Base-by-base conservation (phyloP, 768 basidiomycete species). In the Ramaria sp. region DNA sequence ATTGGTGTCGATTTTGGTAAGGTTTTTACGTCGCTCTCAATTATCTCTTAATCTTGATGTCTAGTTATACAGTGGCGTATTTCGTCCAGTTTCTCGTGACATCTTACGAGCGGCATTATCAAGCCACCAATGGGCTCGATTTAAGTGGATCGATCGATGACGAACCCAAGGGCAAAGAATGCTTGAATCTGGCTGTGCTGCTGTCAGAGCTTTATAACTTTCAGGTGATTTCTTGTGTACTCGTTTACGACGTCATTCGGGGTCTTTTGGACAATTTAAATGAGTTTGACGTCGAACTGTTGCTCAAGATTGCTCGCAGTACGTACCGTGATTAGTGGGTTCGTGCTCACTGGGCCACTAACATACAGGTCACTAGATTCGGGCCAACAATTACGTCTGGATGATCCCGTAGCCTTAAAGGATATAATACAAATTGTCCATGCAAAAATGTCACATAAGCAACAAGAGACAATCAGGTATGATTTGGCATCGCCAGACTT, bases 121-220 rank as follows among this genome's bases (percentile, higher is more conserved):
- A 62, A 1, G 59, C 65, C 33, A 77, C 17, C 63, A 70, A 50
- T 67, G 46, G 60, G 50, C 13, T 15, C 51, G 39, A 19, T 20
- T 47, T n/a, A n/a, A 7, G 42, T 19, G 38, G 57, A 24, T 48
- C 61, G n/a, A 53, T 49, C 17, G 55, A 55, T 24, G 42, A 57
- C 42, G 62, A 57, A 38, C 59, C 50, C 17, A 38, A 61, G 38
- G 89, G 91, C 31, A 99, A 98, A 70, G 91, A 95, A 66, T 84
- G 84, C 61, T 83, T 87, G 10, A 98, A 99, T 67, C 71, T 99
- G 34, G 77, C 95, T 42, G 81, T 90, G 1, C 78, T 98, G 22
- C 71, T 97, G 20, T 88, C 91, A 1, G 93, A 97, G 66, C 73
- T 99, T 19, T 98, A 97, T 74, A 97, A 97, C 67, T 93, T 97